These are phyloP conservation scores for Cerrena zonata DNA, from an alignment of 1,284 basidiomycete species.

Conservation along the genomic window DNA sequence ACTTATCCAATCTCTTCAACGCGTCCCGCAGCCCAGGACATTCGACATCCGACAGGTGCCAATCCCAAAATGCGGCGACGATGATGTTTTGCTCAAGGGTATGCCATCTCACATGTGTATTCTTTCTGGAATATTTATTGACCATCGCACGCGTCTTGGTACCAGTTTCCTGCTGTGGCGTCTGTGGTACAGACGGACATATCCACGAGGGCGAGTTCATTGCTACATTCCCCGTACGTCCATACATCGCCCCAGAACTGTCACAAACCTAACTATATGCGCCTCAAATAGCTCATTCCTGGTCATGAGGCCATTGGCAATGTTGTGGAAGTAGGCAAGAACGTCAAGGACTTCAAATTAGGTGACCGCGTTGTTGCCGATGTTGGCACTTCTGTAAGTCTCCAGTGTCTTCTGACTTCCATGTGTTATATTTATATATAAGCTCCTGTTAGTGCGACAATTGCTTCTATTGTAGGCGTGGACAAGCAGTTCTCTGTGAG, in stretches of 20 bases:
- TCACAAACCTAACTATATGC: slow-evolving; percentile 8
- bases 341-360: slow-evolving; percentile 46
- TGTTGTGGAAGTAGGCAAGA: slow-evolving; percentile 46
- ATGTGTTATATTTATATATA: background rate
- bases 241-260: background rate
- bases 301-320: slow-evolving; percentile 57
- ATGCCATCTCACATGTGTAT: slow-evolving; percentile 4
- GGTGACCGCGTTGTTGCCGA: slow-evolving; percentile 60
- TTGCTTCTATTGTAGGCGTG: slow-evolving; percentile 58
- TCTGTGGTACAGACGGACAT: slow-evolving; percentile 52
- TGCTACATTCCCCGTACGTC: slow-evolving; percentile 44
- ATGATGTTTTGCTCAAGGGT: slow-evolving; percentile 55
- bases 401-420: background rate
- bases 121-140: too few relatives aligned
- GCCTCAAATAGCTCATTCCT: slow-evolving; percentile 40
- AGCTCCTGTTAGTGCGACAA: slow-evolving; percentile 36
- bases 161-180: slow-evolving; percentile 28
- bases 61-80: slow-evolving; percentile 42
- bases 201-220: slow-evolving; percentile 61
- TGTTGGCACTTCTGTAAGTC: slow-evolving; percentile 39
- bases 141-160: too few relatives aligned
- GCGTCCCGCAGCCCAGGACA: slow-evolving; percentile 23
- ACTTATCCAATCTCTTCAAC: background rate
- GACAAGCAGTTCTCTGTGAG: slow-evolving; percentile 51
- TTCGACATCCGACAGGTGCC: slow-evolving; percentile 33